Evolutionary conservation across 192 early-diverging fungal species (phyloP).

Genomic region (Pecoramyces ruminantium): DNA sequence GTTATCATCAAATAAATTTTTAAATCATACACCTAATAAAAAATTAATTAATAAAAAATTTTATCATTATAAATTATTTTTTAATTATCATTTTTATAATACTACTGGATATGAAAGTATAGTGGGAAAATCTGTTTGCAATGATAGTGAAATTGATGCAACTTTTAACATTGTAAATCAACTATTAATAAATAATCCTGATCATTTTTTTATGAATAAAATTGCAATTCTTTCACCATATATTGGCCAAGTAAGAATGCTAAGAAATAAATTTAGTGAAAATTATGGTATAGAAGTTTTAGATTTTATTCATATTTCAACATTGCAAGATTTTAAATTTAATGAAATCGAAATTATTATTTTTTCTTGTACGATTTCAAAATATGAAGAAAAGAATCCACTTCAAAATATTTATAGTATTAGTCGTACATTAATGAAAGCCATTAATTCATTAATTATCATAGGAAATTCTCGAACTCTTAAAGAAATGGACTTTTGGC

Average conservation of each 20-base stretch:
- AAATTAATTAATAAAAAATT: too few species aligned
- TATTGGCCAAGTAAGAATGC: neutral
- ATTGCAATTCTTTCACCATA: neutral
- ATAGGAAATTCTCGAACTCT: neutral
- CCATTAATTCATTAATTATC: neutral
- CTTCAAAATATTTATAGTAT: neutral
- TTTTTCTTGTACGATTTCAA: neutral
- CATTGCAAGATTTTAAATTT: neutral
- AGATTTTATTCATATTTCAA: neutral
- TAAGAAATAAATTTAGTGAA: neutral
- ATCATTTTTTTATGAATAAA: neutral
- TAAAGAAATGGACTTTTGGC: neutral
- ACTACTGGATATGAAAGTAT: neutral
- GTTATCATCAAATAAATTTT: too few species aligned
- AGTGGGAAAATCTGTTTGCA: neutral
- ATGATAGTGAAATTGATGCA: neutral
- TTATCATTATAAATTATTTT: neutral
- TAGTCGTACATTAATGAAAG: neutral
- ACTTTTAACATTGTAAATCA: neutral
- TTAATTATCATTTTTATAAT: neutral
- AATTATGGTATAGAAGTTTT: neutral
- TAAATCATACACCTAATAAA: too few species aligned
- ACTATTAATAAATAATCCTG: neutral
- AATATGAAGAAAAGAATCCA: neutral
- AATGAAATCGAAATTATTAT: neutral